Evolutionary conservation across 805 yeast genomes (phyloP).

Genomic region (Sungouiozyma ichnusensis): DNA sequence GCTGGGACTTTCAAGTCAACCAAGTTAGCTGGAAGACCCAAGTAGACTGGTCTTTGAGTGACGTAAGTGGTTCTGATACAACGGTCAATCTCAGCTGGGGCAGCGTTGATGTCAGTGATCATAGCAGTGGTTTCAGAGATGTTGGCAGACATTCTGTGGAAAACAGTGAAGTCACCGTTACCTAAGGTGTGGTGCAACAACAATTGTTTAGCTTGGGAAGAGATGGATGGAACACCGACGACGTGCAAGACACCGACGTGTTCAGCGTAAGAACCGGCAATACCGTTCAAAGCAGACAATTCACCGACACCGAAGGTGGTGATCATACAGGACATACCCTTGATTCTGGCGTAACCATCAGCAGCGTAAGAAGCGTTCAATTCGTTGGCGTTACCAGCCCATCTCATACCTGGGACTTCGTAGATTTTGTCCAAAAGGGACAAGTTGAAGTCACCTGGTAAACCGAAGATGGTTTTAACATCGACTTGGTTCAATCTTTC

Average conservation of each 20-base stretch:
- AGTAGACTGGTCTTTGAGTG: constrained; percentile 70
- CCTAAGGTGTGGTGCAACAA: constrained; percentile 77
- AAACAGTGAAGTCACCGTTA: constrained; percentile 71
- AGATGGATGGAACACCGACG: constrained; percentile 76
- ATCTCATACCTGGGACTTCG: constrained; percentile 64
- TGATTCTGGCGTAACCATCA: constrained; percentile 79
- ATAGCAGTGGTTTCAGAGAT: constrained; percentile 58
- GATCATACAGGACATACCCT: constrained; percentile 61
- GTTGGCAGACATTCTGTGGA: constrained; percentile 66
- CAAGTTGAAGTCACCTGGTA: constrained; percentile 77
- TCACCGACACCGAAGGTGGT: constrained; percentile 93
- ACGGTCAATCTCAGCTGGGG: constrained; percentile 64
- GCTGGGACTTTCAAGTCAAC: constrained; percentile 56
- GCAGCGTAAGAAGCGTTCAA: constrained; percentile 77
- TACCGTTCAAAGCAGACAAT: constrained; percentile 71
- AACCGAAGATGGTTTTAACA: constrained; percentile 64
- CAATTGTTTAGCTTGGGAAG: constrained; percentile 62
- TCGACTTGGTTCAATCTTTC: constrained; percentile 68
- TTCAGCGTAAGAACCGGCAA: constrained; percentile 84
- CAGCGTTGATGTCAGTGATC: constrained; percentile 51
- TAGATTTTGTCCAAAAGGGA: constrained; percentile 61
- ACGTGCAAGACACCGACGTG: constrained; percentile 78
- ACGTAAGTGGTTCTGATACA: constrained; percentile 62
- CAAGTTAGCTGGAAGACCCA: constrained; percentile 75
- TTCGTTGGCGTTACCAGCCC: constrained; percentile 91